Evolutionary conservation across 2,329 filamentous ascomycete genomes (phyloP), one percentile per base, ranked within the genome.

Genomic region (Byssoonygena ceratinophila): DNA sequence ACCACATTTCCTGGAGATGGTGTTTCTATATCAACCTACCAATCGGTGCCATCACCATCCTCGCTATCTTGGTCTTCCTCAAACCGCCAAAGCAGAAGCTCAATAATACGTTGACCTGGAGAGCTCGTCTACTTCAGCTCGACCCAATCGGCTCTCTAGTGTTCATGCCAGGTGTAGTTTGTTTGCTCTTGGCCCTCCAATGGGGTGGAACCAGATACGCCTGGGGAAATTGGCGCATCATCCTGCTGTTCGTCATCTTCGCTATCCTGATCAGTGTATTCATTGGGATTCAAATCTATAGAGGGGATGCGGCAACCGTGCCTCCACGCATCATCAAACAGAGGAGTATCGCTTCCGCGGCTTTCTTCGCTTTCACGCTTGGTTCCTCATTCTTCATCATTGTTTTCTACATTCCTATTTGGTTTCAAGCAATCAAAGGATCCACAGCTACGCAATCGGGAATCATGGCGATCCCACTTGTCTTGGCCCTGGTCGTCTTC

Each of bases 241-340:
- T 77, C 46, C 69, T 69, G 0, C 64, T 78, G 9, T 71, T 79
- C 23, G 67, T 75, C 1, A 65, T 79, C 2, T 76, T 76, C 54
- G 71, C 71, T n/a, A 68, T 78, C 5, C 64, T 77, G 8, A 68
- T 71, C 1, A 68, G 72, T 4, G 66, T 69, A 2, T 72, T 74
- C 52, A 50, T 66, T 20, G 55, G 52, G 0, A 58, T 71, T 52
- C 68, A 74, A 54, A 55, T 56, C 49, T 68, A 64, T 59, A 39
- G n/a, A n/a, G 44, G 49, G 0, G 47, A 54, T 11, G 27, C 23
- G 1, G 66, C 66, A 4, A 66, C 64, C 2, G 55, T 68, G 0
- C 63, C 64, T 4, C 61, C 60, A 7, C 61, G 61, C 3, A 62
- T 67, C 25, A 8, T 63, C 43, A 54, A 44, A n/a, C 56, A 57